Conservation (phyloP, 2,329 filamentous ascomycete genomes). For the Raffaelea deltoideospora region DNA sequence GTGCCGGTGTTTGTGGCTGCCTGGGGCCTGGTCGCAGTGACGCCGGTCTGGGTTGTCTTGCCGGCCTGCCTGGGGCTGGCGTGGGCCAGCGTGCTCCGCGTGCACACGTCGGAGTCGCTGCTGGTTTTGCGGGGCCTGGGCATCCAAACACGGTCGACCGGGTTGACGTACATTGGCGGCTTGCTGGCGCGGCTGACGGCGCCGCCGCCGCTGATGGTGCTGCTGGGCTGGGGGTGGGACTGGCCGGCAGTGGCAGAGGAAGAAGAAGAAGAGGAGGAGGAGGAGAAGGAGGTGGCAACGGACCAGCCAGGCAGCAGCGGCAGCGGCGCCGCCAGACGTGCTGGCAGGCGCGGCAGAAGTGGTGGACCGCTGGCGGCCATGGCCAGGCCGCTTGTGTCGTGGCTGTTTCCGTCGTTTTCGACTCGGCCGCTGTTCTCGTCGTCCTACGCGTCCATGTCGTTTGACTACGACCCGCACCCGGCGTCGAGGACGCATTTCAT, state of each 20-base stretch:
- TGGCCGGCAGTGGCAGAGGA: background rate
- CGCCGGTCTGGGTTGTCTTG: constrained; percentile 21
- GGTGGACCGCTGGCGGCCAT: background rate
- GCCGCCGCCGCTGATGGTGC: too few relatives aligned
- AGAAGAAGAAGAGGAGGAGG: too few relatives aligned
- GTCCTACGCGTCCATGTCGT: background rate
- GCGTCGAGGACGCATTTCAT: constrained; percentile 39
- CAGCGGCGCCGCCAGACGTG: background rate
- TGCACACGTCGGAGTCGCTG: constrained; percentile 60
- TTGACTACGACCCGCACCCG: constrained; percentile 16
- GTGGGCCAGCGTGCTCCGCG: constrained; percentile 28
- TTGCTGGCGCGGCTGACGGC: constrained; percentile 6
- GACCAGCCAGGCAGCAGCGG: background rate
- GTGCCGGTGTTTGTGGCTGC: constrained; percentile 1
- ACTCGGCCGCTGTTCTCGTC: too few relatives aligned
- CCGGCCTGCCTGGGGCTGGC: constrained; percentile 21
- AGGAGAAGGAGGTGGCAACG: background rate
- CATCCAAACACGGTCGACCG: constrained; percentile 69
- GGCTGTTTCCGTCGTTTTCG: background rate
- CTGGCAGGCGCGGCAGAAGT: background rate
- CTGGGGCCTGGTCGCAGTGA: constrained; percentile 18
- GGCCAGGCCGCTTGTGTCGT: background rate
- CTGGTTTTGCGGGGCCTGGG: constrained; percentile 80
- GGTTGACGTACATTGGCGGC: constrained; percentile 44
- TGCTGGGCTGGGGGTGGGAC: constrained; percentile 20